Percentiles rank a stretch among this genome's conserved stretches.
Evolutionary conservation across 306 rosid genomes (phyloP).

Genomic region (Macrotyloma uniflorum): DNA sequence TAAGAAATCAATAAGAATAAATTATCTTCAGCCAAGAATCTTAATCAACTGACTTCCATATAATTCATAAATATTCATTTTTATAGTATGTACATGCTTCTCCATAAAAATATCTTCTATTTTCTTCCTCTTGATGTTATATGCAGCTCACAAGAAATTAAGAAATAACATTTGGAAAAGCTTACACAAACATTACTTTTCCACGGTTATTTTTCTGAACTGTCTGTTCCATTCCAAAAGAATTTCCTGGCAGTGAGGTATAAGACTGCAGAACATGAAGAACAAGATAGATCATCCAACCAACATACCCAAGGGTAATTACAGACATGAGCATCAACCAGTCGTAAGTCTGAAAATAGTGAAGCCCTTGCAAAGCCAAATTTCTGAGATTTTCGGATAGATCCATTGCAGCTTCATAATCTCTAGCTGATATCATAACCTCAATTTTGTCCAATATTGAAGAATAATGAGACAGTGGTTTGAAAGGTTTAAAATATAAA

Average conservation of each 20-base stretch:
- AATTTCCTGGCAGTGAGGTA: slow-evolving; percentile 63
- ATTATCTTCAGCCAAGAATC: slow-evolving; percentile 32
- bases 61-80: slow-evolving; percentile 12
- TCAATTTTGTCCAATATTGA: slow-evolving; percentile 71
- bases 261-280: slow-evolving; percentile 89
- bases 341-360: slow-evolving; percentile 92
- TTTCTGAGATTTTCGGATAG: slow-evolving; percentile 70
- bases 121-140: slow-evolving; percentile 22
- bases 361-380: slow-evolving; percentile 86
- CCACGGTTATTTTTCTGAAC: slow-evolving; percentile 50
- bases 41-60: slow-evolving; percentile 12
- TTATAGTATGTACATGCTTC: background rate
- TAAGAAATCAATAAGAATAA: background rate
- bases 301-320: slow-evolving; percentile 81
- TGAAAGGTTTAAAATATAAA: slow-evolving; percentile 78
- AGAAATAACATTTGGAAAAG: slow-evolving; percentile 40
- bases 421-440: slow-evolving; percentile 58
- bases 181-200: slow-evolving; percentile 68
- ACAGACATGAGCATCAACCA: slow-evolving; percentile 93
- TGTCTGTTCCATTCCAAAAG: slow-evolving; percentile 55
- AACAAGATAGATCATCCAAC: slow-evolving; percentile 87
- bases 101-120: slow-evolving; percentile 2
- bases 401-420: slow-evolving; percentile 73
- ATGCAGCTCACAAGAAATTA: slow-evolving; percentile 28
- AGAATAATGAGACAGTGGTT: slow-evolving; percentile 67